These are phyloP conservation scores for Ogataea nakhonphanomensis DNA, from an alignment of 805 yeast species.

Conservation along the genomic window DNA sequence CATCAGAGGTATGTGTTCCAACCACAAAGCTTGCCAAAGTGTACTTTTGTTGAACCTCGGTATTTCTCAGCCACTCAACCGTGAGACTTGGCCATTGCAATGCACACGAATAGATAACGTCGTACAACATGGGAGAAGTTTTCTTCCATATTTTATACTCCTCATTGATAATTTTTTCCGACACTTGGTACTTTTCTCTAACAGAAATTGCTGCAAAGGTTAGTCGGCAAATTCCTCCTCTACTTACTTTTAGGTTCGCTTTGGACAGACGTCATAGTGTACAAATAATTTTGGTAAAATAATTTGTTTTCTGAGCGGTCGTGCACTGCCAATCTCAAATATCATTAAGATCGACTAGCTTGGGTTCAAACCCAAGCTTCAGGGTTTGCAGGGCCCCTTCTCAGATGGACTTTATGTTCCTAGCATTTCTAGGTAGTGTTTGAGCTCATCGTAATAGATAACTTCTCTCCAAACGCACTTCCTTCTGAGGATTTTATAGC, in stretches of 20 bases:
- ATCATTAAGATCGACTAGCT: too few relatives aligned
- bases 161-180: constrained; percentile 66
- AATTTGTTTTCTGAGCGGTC: neutral
- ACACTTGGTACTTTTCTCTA: constrained; percentile 43
- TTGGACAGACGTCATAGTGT: constrained; percentile 4
- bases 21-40: constrained; percentile 35
- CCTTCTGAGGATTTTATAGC: too few relatives aligned
- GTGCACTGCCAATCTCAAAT: neutral
- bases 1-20: constrained; percentile 45
- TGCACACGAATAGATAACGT: constrained; percentile 65
- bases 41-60: constrained; percentile 8
- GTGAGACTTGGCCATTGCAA: constrained; percentile 70
- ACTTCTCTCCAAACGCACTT: too few relatives aligned
- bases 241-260: constrained; percentile 10
- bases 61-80: constrained; percentile 62
- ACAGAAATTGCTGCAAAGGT: constrained; percentile 21
- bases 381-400: too few relatives aligned
- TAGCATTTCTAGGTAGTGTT: too few relatives aligned
- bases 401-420: too few relatives aligned
- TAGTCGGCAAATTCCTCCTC: constrained; percentile 4
- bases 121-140: constrained; percentile 74
- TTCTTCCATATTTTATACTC: constrained; percentile 84
- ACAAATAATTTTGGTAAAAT: constrained; percentile 1
- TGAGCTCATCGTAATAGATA: too few relatives aligned
- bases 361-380: too few relatives aligned